Evolutionary conservation across 805 yeast genomes (phyloP), one percentile per base, ranked within the genome.

Genomic region (Cyberlindnera sargentensis): DNA sequence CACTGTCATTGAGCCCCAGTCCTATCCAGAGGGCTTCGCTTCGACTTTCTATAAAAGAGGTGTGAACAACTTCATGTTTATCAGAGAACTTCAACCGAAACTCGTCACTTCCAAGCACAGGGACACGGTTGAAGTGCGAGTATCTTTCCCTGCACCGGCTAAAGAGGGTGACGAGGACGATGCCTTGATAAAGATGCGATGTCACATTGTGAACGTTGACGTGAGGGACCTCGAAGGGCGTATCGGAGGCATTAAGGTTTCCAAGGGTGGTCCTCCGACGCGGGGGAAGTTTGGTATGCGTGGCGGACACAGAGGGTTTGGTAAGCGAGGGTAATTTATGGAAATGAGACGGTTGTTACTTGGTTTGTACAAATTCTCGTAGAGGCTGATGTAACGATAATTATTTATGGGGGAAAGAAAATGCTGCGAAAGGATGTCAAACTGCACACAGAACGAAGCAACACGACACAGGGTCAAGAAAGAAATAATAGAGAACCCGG

Each of bases 41-140:
- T 72, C 76, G 2, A 72, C 76, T 5, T 72, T 72, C 51, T 73
- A 72, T 51, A 62, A 68, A 38, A 54, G 76, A 37, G 75, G 75
- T 4, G 62, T 62, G n/a, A 72, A 71, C 45, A 69, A 70, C 48
- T 72, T 72, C 48, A 72, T 72, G 76, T 72, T 72, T 59, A 75
- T 72, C 3, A 58, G 76, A 45, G 77, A 72, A 47, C 53, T 72
- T 28, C 77, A 72, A 46, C 66, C 72, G 31, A 72, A 72, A 46
- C 61, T 71, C 52, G 65, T 70, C 20, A 62, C 71, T 10, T 66
- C 66, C 23, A 69, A 68, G 41, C 50, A 61, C 24, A 56, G 62
- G 36, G 62, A 59, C 23, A 55, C 55, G 5, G 73, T 71, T 2
- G 77, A 72, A 45, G 64, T 72, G 38, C 56, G 55, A 8, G 55